A percentile compares a stretch with the other conserved stretches of the same genome.
phyloP scores from a whole-genome alignment of 1,139 yeast species.

The Zygoascus meyerae region DNA sequence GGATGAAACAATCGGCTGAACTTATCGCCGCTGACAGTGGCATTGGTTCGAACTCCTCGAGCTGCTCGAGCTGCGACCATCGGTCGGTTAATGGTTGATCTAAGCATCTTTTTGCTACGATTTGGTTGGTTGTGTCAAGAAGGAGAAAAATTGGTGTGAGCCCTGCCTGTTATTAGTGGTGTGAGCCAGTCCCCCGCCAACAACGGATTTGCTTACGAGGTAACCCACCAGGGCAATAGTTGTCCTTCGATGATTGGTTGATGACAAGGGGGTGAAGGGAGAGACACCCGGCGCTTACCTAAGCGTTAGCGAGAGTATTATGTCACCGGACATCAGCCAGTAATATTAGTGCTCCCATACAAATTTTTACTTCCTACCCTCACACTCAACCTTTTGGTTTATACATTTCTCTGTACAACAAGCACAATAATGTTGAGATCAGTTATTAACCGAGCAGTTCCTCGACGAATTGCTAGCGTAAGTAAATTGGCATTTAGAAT shows the following conservation, averaged over 20 bases:
- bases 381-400: conserved; percentile 7
- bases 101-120: conserved; percentile 1
- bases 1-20: conserved; percentile 26
- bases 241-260: conserved; percentile 6
- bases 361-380: conserved; percentile 4
- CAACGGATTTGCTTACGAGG: no score
- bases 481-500: conserved; percentile 12
- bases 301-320: not conserved
- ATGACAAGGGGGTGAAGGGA: not conserved
- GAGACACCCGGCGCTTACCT: not conserved
- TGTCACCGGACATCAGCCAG: conserved; percentile 2
- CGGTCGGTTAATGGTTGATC: conserved; percentile 7
- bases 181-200: not conserved
- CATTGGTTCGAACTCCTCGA: conserved; percentile 11
- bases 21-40: conserved; percentile 16
- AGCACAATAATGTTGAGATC: conserved; percentile 36
- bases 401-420: conserved; percentile 5
- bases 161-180: conserved; percentile 3
- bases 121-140: not conserved
- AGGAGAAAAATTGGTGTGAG: not conserved
- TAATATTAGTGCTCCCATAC: conserved; percentile 7
- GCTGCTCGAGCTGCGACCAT: conserved; percentile 12
- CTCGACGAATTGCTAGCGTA: conserved; percentile 33
- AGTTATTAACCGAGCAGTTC: conserved; percentile 37
- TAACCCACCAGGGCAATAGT: not conserved